Conservation (phyloP, 805 yeast genomes). For the Kodamaea sagamina region DNA sequence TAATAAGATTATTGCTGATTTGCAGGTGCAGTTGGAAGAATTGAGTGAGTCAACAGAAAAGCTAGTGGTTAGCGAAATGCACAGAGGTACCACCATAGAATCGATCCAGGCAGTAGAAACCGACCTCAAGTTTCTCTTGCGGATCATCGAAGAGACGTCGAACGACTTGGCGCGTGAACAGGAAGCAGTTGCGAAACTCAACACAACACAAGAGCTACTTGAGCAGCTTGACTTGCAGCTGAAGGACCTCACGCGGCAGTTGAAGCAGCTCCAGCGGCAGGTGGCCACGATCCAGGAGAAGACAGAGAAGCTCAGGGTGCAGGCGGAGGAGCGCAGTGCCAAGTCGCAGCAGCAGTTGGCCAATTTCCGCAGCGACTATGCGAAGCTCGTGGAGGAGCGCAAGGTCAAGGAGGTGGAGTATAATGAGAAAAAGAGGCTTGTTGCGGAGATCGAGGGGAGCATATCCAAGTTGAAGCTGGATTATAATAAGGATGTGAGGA, state of each 20-base stretch:
- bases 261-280: constrained; percentile 52
- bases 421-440: constrained; percentile 48
- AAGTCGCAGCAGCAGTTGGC: constrained; percentile 44
- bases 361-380: constrained; percentile 47
- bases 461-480: constrained; percentile 40
- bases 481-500: constrained; percentile 54
- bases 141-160: constrained; percentile 53
- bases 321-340: constrained; percentile 47
- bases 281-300: constrained; percentile 51
- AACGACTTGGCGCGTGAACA: constrained; percentile 48
- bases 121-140: constrained; percentile 46
- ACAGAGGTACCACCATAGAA: constrained; percentile 54
- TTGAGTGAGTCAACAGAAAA: constrained; percentile 26
- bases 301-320: constrained; percentile 43
- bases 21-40: constrained; percentile 46
- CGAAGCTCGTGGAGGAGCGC: constrained; percentile 50
- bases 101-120: constrained; percentile 50
- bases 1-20: constrained; percentile 52
- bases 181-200: constrained; percentile 37
- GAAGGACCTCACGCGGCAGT: constrained; percentile 44
- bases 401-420: constrained; percentile 51
- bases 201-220: constrained; percentile 41
- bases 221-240: constrained; percentile 39
- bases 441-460: constrained; percentile 45
- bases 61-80: constrained; percentile 32